Conservation (phyloP, 805 yeast species). For the Danielia oregonensis region DNA sequence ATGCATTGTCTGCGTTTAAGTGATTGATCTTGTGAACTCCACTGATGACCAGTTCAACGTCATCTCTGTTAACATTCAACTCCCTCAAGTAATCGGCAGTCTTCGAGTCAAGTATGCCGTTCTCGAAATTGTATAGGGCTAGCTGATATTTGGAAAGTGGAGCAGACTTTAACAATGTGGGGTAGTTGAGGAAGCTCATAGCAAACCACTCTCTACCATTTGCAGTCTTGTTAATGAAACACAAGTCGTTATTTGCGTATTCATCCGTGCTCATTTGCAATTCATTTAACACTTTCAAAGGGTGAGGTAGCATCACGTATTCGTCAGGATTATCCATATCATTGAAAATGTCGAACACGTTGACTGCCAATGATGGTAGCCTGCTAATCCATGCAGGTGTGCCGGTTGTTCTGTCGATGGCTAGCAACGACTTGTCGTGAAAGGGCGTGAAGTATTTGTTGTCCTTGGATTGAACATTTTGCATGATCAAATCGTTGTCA, state of each 20-base stretch:
- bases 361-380: conserved; percentile 67
- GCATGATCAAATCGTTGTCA: conserved; percentile 54
- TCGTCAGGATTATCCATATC: conserved; percentile 18
- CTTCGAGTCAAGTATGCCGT: conserved; percentile 10
- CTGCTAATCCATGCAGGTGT: conserved; percentile 77
- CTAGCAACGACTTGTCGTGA: conserved; percentile 74
- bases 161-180: conserved; percentile 77
- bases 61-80: conserved; percentile 7
- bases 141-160: conserved; percentile 64
- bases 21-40: conserved; percentile 35
- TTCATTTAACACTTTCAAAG: conserved; percentile 43
- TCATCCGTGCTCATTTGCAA: conserved; percentile 20
- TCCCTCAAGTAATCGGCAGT: conserved; percentile 13
- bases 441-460: conserved; percentile 78
- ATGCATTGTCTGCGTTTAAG: conserved; percentile 26
- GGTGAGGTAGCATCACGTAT: conserved; percentile 66
- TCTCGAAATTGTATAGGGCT: conserved; percentile 25
- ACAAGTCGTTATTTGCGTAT: conserved; percentile 28
- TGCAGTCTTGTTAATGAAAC: conserved; percentile 67
- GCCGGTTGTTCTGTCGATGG: conserved; percentile 64
- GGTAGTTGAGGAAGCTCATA: conserved; percentile 71
- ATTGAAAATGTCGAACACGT: conserved; percentile 71
- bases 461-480: conserved; percentile 57
- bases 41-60: conserved; percentile 26
- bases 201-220: conserved; percentile 78